Percentiles rank a stretch among this genome's conserved stretches.
phyloP scores from a whole-genome alignment of 331 rosid genomes.

The Arachis monticola region DNA sequence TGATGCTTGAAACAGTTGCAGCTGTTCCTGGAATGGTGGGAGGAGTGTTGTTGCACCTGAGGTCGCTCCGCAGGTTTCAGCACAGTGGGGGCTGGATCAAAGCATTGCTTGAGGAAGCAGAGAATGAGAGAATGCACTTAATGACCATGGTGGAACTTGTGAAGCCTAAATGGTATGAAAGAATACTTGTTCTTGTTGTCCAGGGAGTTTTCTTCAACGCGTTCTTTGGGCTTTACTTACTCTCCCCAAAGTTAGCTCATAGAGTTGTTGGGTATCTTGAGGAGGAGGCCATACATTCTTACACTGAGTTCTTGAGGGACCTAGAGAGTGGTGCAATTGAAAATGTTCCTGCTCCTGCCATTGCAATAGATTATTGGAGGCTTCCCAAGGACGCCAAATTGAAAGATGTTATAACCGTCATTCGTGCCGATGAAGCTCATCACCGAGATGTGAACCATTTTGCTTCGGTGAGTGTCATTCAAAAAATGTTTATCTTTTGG shows the following conservation, averaged over 20 bases:
- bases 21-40: conserved; percentile 96
- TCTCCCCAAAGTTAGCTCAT: conserved; percentile 82
- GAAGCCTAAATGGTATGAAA: conserved; percentile 80
- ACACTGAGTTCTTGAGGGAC: conserved; percentile 69
- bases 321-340: conserved; percentile 65
- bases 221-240: conserved; percentile 62
- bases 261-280: conserved; percentile 86
- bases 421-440: conserved; percentile 98
- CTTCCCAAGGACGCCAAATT: conserved; percentile 74
- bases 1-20: conserved; percentile 95
- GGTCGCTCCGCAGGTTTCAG: conserved; percentile 70
- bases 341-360: conserved; percentile 84
- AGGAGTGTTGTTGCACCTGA: conserved; percentile 83
- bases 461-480: conserved; percentile 76
- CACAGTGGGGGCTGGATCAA: conserved; percentile 91
- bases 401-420: conserved; percentile 77
- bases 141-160: conserved; percentile 94
- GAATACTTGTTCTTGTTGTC: conserved; percentile 70
- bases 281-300: conserved; percentile 81
- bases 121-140: conserved; percentile 92
- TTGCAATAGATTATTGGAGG: conserved; percentile 96
- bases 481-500: conserved; percentile 7
- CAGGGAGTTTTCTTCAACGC: conserved; percentile 94
- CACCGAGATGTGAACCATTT: conserved; percentile 92
- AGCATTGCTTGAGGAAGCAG: conserved; percentile 90